Percentiles rank a stretch among this genome's conserved stretches.
Conservation (phyloP, 768 basidiomycete species). For the Porphyrellus cyaneotinctus region DNA sequence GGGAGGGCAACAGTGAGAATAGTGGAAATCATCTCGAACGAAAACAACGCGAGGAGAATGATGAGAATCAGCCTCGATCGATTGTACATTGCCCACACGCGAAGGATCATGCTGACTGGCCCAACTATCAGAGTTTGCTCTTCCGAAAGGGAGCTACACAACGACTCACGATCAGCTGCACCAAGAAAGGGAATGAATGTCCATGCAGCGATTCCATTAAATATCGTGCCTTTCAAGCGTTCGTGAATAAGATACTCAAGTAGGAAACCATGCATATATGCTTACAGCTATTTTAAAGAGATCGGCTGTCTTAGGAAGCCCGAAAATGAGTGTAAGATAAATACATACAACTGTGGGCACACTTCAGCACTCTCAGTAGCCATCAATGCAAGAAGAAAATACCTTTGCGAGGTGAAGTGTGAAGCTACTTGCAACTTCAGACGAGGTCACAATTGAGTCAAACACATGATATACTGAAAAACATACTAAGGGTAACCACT, state of each 20-base stretch:
- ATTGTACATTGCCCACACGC: background rate
- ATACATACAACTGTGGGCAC: background rate
- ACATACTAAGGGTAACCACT: background rate
- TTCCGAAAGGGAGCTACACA: background rate
- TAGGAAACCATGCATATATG: no score
- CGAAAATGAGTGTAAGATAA: background rate
- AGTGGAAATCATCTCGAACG: background rate
- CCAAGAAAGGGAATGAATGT: background rate
- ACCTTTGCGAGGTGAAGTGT: background rate
- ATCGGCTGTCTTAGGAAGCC: background rate
- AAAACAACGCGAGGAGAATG: background rate
- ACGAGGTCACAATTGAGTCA: background rate
- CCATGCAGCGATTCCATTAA: background rate
- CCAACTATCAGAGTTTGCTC: background rate
- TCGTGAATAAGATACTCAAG: background rate
- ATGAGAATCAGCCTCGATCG: background rate
- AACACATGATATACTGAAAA: background rate
- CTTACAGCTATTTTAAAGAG: constrained; percentile 2
- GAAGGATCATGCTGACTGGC: constrained; percentile 2
- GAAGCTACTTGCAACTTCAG: constrained; percentile 4
- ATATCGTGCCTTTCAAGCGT: background rate
- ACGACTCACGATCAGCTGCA: constrained; percentile 6
- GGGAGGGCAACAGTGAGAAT: background rate
- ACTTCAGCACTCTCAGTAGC: background rate
- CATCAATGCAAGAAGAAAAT: background rate